Base-by-base conservation (phyloP, 257 asterid genomes). In the Jaltomata sinuosa region DNA sequence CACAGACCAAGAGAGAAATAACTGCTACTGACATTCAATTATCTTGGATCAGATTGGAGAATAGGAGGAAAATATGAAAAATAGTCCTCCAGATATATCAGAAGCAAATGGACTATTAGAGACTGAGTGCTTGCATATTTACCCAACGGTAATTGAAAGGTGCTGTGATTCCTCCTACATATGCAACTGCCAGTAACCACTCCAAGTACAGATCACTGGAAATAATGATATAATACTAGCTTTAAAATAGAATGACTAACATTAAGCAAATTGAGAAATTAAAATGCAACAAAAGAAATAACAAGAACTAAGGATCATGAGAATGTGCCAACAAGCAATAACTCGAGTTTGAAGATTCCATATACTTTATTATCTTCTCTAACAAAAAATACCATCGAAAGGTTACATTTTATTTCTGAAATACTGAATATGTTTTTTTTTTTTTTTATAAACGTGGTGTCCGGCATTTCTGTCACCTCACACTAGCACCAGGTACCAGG, bases 91-190 rank as follows among this genome's bases (percentile, higher is more conserved):
- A 62, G 38, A 11, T 27, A 76, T 3, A 8, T 47, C 40, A 47
- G 55, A 42, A 72, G 38, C 55, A 72, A 72, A 27, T 74, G 25
- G 14, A 45, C 8, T 16, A 49, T 27, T 25, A 27, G 81, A 47
- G 62, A 77, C 5, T 16, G 59, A 40, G 40, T 1, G 16, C 27
- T 68, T 3, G 36, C 25, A 9, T 18, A 85, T 91, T 87, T 80
- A 94, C 98, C 99, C 99, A 96, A 85, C 98, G 88, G 82, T 94
- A 94, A 86, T 94, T 96, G 83, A 96, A 93, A 4, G 99, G 98
- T 86, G 99, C 98, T 72, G 91, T 93, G 36, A 96, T 92, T 83
- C 95, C 98, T 86, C 99, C 99, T 25, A 91, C 95, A 85, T 90
- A 92, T 54, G 98, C 86, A 77, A 96, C 88, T 32, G 97, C 99